Conservation (phyloP, 2,329 filamentous ascomycete species). For the Phaeosphaeriaceae sp. region DNA sequence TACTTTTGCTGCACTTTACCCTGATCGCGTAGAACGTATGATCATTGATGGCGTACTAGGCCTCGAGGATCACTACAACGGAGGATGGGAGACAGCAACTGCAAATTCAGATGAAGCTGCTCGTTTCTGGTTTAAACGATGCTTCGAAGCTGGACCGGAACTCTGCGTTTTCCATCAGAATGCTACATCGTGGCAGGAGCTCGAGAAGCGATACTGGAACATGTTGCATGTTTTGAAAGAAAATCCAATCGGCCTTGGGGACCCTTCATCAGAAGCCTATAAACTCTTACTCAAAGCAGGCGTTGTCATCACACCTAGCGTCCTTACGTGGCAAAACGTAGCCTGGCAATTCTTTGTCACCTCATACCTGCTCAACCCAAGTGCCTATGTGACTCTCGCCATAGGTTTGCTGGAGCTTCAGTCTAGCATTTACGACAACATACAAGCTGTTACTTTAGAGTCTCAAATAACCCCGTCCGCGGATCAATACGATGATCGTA, state of each 20-base stretch:
- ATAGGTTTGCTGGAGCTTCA: constrained; percentile 13
- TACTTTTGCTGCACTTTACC: constrained; percentile 56
- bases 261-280: neutral
- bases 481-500: constrained; percentile 5
- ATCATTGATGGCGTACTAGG: constrained; percentile 53
- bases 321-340: constrained; percentile 20
- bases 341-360: constrained; percentile 7
- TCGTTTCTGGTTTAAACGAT: constrained; percentile 60
- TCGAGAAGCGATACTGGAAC: constrained; percentile 18
- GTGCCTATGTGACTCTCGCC: constrained; percentile 1
- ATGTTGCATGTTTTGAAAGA: constrained; percentile 14
- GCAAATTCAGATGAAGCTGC: constrained; percentile 63
- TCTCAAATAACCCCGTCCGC: constrained; percentile 2
- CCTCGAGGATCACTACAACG: constrained; percentile 55
- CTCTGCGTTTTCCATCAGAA: constrained; percentile 24
- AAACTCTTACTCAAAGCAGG: neutral
- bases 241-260: constrained; percentile 9
- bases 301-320: neutral
- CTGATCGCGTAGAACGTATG: constrained; percentile 51
- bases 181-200: constrained; percentile 14
- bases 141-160: constrained; percentile 55
- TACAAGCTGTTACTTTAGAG: constrained; percentile 3
- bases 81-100: constrained; percentile 43
- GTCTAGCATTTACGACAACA: constrained; percentile 1
- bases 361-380: constrained; percentile 2